Base-by-base conservation (phyloP, 176 grass and related monocot species). In the Neostapfia colusana region DNA sequence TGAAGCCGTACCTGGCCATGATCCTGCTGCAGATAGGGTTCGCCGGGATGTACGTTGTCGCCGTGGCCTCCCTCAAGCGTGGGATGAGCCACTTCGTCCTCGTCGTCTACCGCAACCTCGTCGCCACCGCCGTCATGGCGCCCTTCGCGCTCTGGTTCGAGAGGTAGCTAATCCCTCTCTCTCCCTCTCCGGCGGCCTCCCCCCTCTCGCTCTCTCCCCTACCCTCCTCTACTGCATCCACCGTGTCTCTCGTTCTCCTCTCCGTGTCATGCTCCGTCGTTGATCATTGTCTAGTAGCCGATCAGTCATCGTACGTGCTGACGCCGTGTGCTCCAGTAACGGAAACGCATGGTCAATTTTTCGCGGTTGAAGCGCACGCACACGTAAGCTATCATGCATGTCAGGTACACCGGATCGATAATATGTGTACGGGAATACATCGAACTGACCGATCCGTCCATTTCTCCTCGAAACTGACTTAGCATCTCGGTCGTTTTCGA, bases 11-110 rank as follows among this genome's bases (percentile, higher is more conserved):
- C 82, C 79, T 94, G 86, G 78, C 72, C 8, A 97, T 97, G 95
- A 74, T 94, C 53, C 87, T 97, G 79, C 85, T 97, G 46, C 95
- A 97, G 84, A 56, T 93, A 14, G 91, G 95, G 20, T 97, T 90
- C 53, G 86, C 91, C 7, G 95, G 95, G 65, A 94, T 97, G 95
- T 98, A 90, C 78, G 50, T 98, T 26, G 79, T 98, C 14, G 56
- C 89, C 39, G 84, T 93, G 42, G 80, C 87, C 0, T 88, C 89
- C 13, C 67, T 97, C 59, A 97, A 97, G 86, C 82, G 77, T 37
- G 95, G 95, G 45, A 86, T 97, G 86, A 91, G 72, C 82, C 95
- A 97, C 51, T 97, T 86, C 70, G 92, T 97, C 16, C 91, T 97
- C 40, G 95, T 97, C 16, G 95, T 88, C 1, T 98, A 98, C 58